Evolutionary conservation across 352 stramenopile genomes (phyloP).

Genomic region (Phytophthora sojae): DNA sequence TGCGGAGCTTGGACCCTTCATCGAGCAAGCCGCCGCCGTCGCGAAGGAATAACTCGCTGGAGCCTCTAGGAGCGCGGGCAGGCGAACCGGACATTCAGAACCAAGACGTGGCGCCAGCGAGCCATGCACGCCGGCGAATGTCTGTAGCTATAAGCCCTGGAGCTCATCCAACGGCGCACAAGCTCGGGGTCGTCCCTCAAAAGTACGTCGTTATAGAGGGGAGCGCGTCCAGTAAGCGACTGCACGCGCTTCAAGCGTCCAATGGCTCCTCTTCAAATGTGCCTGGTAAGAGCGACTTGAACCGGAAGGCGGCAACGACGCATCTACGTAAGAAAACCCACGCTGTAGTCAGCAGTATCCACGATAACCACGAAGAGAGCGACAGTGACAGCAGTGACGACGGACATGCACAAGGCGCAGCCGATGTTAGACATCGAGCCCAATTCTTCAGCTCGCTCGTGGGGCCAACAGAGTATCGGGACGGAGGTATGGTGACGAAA

Average conservation of each 20-base stretch:
- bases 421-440: constrained; percentile 25
- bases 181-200: constrained; percentile 7
- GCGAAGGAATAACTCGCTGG: constrained; percentile 29
- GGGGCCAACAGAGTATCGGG: constrained; percentile 47
- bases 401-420: constrained; percentile 10
- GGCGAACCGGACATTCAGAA: constrained; percentile 12
- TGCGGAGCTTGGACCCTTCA: constrained; percentile 6
- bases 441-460: constrained; percentile 37
- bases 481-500: constrained; percentile 53
- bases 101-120: constrained; percentile 2
- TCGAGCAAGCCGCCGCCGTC: constrained; percentile 8
- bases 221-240: constrained; percentile 6
- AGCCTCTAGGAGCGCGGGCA: constrained; percentile 23
- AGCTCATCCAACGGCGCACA: constrained; percentile 1
- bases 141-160: background rate
- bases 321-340: constrained; percentile 14
- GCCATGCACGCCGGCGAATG: constrained; percentile 12
- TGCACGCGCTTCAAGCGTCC: constrained; percentile 18
- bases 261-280: constrained; percentile 17
- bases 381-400: constrained; percentile 29
- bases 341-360: constrained; percentile 19
- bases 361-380: constrained; percentile 13
- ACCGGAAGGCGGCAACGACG: constrained; percentile 6
- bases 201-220: constrained; percentile 19
- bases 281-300: constrained; percentile 12